Evolutionary conservation across 345 rosid genomes (phyloP).

Genomic region (Eucalyptus virginea): DNA sequence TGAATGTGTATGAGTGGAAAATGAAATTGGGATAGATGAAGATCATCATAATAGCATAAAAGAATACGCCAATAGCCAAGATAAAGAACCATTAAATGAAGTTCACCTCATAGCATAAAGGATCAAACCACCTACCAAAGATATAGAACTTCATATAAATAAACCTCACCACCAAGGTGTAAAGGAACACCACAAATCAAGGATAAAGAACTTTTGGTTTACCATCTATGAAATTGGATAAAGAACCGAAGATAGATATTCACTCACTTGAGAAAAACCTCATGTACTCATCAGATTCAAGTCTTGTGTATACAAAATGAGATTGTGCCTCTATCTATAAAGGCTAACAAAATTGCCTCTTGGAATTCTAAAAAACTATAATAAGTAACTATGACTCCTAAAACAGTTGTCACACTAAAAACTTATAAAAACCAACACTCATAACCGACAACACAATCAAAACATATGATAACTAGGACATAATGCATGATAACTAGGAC

Average conservation of each 20-base stretch:
- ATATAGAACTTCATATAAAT: background rate
- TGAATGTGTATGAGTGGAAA: background rate
- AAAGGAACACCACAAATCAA: background rate
- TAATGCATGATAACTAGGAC: background rate
- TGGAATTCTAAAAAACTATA: background rate
- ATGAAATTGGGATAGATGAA: background rate
- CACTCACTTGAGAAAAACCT: background rate
- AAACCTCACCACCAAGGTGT: background rate
- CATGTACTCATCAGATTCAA: background rate
- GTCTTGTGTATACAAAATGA: background rate
- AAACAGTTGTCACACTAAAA: background rate
- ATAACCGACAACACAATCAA: background rate
- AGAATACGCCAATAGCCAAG: background rate
- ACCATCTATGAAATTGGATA: background rate
- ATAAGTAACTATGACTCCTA: background rate
- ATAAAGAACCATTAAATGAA: background rate
- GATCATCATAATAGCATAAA: background rate
- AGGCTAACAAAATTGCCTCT: background rate
- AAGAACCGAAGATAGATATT: background rate
- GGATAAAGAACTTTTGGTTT: background rate
- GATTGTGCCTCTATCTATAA: background rate
- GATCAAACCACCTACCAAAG: background rate
- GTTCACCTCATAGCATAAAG: background rate
- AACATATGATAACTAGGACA: background rate
- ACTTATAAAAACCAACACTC: background rate